Base-by-base conservation (phyloP, 2,329 filamentous ascomycete genomes). In the Phaeosphaeriaceae sp. region DNA sequence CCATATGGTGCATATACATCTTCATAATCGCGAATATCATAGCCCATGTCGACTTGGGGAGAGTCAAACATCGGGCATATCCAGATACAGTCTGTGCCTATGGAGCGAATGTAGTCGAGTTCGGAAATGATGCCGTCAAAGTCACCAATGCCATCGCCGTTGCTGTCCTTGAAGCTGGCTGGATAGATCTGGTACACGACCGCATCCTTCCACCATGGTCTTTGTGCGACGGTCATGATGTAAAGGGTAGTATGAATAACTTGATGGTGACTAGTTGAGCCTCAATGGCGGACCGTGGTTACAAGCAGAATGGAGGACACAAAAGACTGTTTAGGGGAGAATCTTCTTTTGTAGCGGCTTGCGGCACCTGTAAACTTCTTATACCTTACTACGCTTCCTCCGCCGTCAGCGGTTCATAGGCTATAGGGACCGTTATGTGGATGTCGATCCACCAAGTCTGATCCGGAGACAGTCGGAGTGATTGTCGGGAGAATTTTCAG, bases 101-200 rank as follows among this genome's bases (percentile, higher is more conserved):
- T 79, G 2, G 80, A 73, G 60, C 82, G 78, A 57, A 86, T 78
- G 63, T 87, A 86, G 68, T 86, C 83, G 19, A 87, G 76, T 49
- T 84, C 80, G 17, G 82, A 82, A 50, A 86, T 85, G 63, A 88
- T 85, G 40, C 86, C 85, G 48, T 80, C 81, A n/a, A 88, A 73
- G 59, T 87, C 85, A 42, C 85, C 85, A 48, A 82, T 74, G 5
- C 85, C 85, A 56, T 84, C 82, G 42, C 82, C 83, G 20, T 83
- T 86, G 44, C 82, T 83, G 70, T 87, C 85, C 61, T 85, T 82
- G 77, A 88, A 88, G 24, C 83, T 86, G n/a, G 86, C 82, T 2
- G 85, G 85, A 69, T 88, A 88, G 60, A 88, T 83, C 62, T 88
- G 85, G 69, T 88, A 88, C 21, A 88, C 84, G 10, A 83, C 80